These are phyloP conservation scores for Nannizziopsis arthrosporioides DNA, from an alignment of 2,329 filamentous ascomycete genomes.

Conservation along the genomic window DNA sequence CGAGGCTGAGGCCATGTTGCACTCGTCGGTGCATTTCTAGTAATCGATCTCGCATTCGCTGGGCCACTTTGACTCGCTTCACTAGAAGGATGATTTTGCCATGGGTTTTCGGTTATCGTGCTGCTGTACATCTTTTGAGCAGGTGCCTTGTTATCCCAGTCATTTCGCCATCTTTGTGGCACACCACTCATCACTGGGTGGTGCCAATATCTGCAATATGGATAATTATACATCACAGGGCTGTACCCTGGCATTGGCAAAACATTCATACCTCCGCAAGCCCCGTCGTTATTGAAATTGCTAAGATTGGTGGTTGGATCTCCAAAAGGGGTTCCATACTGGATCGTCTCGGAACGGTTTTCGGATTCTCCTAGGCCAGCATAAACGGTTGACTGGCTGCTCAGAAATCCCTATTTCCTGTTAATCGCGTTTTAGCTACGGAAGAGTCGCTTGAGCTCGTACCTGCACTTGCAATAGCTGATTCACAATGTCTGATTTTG, in stretches of 20 bases:
- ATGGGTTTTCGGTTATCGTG: too few species aligned
- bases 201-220: background rate
- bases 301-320: background rate
- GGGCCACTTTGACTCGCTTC: too few species aligned
- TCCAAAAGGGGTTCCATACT: background rate
- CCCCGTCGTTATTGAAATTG: slow-evolving; percentile 2
- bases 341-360: background rate
- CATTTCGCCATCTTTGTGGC: background rate
- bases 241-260: background rate
- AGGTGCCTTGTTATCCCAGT: too few species aligned
- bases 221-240: background rate
- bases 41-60: too few species aligned
- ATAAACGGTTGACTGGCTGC: background rate
- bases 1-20: too few species aligned
- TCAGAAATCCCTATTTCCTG: slow-evolving; percentile 2
- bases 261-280: background rate
- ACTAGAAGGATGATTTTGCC: too few species aligned
- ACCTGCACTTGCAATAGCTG: slow-evolving; percentile 18
- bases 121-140: too few species aligned
- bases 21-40: too few species aligned
- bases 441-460: background rate
- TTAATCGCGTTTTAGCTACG: background rate
- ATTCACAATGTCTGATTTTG: slow-evolving; percentile 16
- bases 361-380: background rate
- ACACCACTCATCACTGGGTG: background rate